phyloP scores from a whole-genome alignment of 176 grass and related monocot species.

The Cenchrus fungigraminus region DNA sequence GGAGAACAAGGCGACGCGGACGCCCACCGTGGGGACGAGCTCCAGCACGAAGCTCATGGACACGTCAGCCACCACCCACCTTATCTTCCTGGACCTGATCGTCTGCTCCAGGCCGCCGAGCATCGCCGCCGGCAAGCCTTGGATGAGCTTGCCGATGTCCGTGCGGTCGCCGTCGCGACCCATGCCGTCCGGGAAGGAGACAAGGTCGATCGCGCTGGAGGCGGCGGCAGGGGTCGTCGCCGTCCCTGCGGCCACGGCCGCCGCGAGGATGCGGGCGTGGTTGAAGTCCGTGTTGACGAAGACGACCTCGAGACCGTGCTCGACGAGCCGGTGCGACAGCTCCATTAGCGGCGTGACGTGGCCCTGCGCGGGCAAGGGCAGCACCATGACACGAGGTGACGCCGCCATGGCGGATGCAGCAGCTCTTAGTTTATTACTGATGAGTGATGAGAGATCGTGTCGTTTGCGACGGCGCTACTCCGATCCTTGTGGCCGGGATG shows the following conservation, averaged over 20 bases:
- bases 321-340: conserved; percentile 48
- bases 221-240: background rate
- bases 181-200: conserved; percentile 25
- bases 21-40: conserved; percentile 33
- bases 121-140: background rate
- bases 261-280: conserved; percentile 49
- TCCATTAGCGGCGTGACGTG: conserved; percentile 76
- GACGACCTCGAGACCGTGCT: conserved; percentile 53
- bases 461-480: too few relatives aligned
- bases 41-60: conserved; percentile 3
- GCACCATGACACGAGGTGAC: conserved; percentile 51
- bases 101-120: background rate
- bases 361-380: conserved; percentile 66
- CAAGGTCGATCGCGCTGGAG: background rate
- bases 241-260: background rate
- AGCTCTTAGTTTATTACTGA: background rate
- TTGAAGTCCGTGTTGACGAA: conserved; percentile 77
- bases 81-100: conserved; percentile 1
- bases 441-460: too few relatives aligned
- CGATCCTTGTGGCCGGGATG: too few relatives aligned
- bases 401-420: conserved; percentile 31
- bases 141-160: background rate
- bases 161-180: conserved; percentile 7
- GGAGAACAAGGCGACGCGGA: conserved; percentile 40
- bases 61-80: conserved; percentile 29